These are phyloP conservation scores for Penicillium longicatenatum DNA, from an alignment of 495 filamentous ascomycete genomes.

Conservation along the genomic window DNA sequence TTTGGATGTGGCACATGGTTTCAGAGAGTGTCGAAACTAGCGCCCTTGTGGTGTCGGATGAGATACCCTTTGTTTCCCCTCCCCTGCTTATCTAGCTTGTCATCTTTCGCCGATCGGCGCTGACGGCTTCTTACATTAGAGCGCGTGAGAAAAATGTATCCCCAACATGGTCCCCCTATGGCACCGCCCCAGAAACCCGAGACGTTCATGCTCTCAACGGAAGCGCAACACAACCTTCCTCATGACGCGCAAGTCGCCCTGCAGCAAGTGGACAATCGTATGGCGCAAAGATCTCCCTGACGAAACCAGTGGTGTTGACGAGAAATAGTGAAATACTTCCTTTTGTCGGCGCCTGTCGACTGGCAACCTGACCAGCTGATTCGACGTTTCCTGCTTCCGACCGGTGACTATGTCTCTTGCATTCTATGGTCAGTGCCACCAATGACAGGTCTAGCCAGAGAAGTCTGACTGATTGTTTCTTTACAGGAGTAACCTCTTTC, in stretches of 20 bases:
- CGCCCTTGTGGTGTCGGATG: neutral
- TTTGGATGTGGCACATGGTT: neutral
- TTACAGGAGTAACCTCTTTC: constrained; percentile 92
- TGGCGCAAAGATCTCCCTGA: constrained; percentile 39
- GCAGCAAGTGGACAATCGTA: constrained; percentile 97
- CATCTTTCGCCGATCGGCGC: constrained; percentile 20
- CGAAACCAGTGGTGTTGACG: constrained; percentile 17
- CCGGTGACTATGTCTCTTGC: constrained; percentile 98
- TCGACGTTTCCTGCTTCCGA: constrained; percentile 89
- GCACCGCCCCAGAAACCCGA: constrained; percentile 86
- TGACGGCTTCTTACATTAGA: constrained; percentile 15
- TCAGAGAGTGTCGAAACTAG: neutral
- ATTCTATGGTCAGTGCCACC: constrained; percentile 76
- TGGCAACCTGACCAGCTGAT: constrained; percentile 98
- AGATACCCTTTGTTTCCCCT: constrained; percentile 15
- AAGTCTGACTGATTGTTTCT: constrained; percentile 3
- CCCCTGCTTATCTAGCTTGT: constrained; percentile 16
- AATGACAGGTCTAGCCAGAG: neutral
- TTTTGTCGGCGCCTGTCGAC: constrained; percentile 97
- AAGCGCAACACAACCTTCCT: constrained; percentile 93
- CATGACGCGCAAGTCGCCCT: constrained; percentile 96
- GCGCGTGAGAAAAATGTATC: constrained; percentile 45
- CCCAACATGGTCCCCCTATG: constrained; percentile 57
- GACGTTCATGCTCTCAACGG: constrained; percentile 96
- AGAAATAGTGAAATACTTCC: constrained; percentile 92